Evolutionary conservation across 371 early-diverging fungal species (phyloP).

Genomic region (Zychaea mexicana): DNA sequence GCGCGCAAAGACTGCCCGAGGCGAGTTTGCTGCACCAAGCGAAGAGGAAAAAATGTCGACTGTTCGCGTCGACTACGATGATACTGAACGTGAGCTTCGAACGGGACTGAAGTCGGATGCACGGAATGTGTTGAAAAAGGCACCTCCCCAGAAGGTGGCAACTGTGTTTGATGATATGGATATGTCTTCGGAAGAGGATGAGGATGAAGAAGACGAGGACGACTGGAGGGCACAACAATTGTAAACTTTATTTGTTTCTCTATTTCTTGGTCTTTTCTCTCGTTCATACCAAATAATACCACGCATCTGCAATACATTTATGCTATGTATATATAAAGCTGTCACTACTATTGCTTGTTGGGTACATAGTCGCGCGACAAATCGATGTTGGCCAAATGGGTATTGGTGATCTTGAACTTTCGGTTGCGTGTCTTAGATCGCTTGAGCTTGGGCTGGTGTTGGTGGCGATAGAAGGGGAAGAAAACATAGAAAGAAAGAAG

Average conservation of each 20-base stretch:
- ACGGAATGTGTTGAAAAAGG: slow-evolving; percentile 7
- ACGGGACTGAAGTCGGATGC: background rate
- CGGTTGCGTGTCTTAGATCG: slow-evolving; percentile 70
- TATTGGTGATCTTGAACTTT: slow-evolving; percentile 85
- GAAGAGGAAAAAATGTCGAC: background rate
- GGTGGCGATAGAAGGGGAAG: too few species aligned
- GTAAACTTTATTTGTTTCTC: background rate
- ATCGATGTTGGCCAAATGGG: slow-evolving; percentile 83
- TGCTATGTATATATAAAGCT: background rate
- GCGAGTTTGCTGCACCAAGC: background rate
- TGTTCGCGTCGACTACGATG: background rate
- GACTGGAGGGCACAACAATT: slow-evolving; percentile 27
- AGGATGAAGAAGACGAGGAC: slow-evolving; percentile 10
- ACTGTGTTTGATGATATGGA: slow-evolving; percentile 18
- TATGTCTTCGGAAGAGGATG: slow-evolving; percentile 12
- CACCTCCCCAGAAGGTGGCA: background rate
- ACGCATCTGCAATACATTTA: background rate
- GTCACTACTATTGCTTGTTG: slow-evolving; percentile 19
- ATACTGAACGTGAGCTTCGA: background rate
- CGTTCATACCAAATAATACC: background rate
- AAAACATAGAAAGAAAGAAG: background rate
- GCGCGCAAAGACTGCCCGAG: slow-evolving; percentile 15
- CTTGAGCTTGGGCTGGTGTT: slow-evolving; percentile 57
- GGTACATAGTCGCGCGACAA: slow-evolving; percentile 78
- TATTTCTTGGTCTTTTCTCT: background rate